Evolutionary conservation across 2,329 filamentous ascomycete genomes (phyloP).

Genomic region (Periconia sp.): DNA sequence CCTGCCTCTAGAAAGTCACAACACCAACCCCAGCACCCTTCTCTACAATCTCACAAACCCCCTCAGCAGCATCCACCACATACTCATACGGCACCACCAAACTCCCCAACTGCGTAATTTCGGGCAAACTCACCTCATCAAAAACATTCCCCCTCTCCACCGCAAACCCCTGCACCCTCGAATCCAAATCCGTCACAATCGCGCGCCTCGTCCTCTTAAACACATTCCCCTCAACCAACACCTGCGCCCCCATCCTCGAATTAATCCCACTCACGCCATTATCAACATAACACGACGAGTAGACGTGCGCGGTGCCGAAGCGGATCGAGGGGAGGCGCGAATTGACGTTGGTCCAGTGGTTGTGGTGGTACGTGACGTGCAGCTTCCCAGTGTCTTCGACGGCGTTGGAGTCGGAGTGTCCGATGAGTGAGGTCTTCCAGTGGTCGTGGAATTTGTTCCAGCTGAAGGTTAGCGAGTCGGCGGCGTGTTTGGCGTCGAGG

Average conservation of each 20-base stretch:
- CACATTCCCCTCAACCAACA: slow-evolving; percentile 50
- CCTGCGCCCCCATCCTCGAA: slow-evolving; percentile 47
- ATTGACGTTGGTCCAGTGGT: slow-evolving; percentile 65
- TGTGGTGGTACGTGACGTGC: slow-evolving; percentile 67
- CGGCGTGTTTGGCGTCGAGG: slow-evolving; percentile 64
- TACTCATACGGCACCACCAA: slow-evolving; percentile 58
- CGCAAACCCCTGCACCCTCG: slow-evolving; percentile 53
- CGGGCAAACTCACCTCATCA: slow-evolving; percentile 40
- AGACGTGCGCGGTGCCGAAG: slow-evolving; percentile 66
- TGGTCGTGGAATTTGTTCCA: slow-evolving; percentile 58
- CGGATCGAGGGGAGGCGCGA: slow-evolving; percentile 64
- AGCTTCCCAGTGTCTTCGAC: slow-evolving; percentile 60
- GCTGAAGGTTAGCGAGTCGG: slow-evolving; percentile 62
- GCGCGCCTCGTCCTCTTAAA: slow-evolving; percentile 61
- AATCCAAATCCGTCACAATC: slow-evolving; percentile 60
- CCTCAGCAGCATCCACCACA: slow-evolving; percentile 32
- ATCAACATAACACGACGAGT: slow-evolving; percentile 52
- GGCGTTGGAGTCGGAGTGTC: slow-evolving; percentile 60
- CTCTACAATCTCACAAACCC: slow-evolving; percentile 26
- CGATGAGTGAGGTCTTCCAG: slow-evolving; percentile 64
- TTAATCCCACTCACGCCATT: slow-evolving; percentile 45
- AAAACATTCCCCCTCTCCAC: slow-evolving; percentile 49
- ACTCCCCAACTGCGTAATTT: slow-evolving; percentile 55
- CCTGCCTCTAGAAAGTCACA: slow-evolving; percentile 33
- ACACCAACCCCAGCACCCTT: slow-evolving; percentile 36